Evolutionary conservation across 192 early-diverging fungal genomes (phyloP), one percentile per base, ranked within the genome.

Genomic region (Podila epigama): DNA sequence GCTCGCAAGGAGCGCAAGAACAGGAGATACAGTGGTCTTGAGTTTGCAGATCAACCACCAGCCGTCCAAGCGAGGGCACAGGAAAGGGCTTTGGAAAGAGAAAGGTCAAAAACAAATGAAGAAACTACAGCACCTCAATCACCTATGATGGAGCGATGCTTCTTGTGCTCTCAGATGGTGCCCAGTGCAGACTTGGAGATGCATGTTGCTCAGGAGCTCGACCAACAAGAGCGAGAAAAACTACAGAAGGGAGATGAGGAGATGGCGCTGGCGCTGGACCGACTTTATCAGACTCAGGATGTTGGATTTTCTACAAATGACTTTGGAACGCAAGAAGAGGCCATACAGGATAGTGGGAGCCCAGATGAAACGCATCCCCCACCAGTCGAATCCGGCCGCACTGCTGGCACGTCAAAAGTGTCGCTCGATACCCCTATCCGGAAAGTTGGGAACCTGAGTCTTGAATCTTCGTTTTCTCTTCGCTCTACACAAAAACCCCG

Each of bases 361-460:
- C n/a, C n/a, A n/a, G n/a, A n/a, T n/a, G n/a, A n/a, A n/a, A n/a
- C n/a, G n/a, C n/a, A n/a, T n/a, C n/a, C n/a, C n/a, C n/a, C n/a
- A n/a, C n/a, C n/a, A n/a, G n/a, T n/a, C n/a, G n/a, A n/a, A n/a
- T n/a, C n/a, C n/a, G n/a, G n/a, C n/a, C n/a, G 44, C 42, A 42
- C 29, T 5, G n/a, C 13, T 9, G 22, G 22, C 12, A 18, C 41
- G 37, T 25, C n/a, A 31, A 8, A 39, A 18, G 39, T 77, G 20
- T 77, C 73, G 5, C 36, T 77, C 16, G 73, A 77, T 20, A 64
- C 73, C 8, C 73, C 73, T n/a, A 77, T 40, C 16, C 73, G 66
- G 13, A 68, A 68, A 42, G 66, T 77, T 3, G 40, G 56, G 12
- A 51, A 57, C 32, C 52, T 77, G 10, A 54, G 58, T 0, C 66